These are phyloP conservation scores for Quercus engelmannii DNA, from an alignment of 306 rosid genomes.

Conservation along the genomic window DNA sequence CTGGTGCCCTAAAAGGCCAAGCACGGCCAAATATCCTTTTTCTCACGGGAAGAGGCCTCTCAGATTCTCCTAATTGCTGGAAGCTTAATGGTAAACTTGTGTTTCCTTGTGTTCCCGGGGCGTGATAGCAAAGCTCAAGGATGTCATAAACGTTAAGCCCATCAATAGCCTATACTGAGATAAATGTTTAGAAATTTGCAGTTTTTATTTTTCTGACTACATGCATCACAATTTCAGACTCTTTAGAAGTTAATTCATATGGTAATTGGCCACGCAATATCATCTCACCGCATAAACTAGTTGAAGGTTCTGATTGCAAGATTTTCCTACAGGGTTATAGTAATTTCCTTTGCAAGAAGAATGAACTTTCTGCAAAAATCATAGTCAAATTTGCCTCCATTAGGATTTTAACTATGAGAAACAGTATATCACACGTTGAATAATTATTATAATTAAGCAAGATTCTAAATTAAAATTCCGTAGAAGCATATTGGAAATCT, in stretches of 20 bases:
- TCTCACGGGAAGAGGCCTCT: conserved; percentile 54
- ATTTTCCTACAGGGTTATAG: background rate
- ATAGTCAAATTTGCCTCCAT: background rate
- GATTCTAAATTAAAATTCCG: too few relatives aligned
- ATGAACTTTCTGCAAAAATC: conserved; percentile 31
- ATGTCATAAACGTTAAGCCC: conserved; percentile 59
- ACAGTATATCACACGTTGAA: background rate
- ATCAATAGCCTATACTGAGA: conserved; percentile 34
- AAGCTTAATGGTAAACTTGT: conserved; percentile 56
- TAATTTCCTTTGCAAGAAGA: conserved; percentile 45
- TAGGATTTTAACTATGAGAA: background rate
- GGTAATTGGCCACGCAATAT: too few relatives aligned
- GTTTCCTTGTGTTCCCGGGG: conserved; percentile 10
- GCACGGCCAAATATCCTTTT: conserved; percentile 76
- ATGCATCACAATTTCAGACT: background rate
- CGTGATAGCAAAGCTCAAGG: conserved; percentile 69
- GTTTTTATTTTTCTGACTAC: too few relatives aligned
- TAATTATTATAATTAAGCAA: background rate
- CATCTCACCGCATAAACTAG: conserved; percentile 36
- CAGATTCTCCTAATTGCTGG: conserved; percentile 48
- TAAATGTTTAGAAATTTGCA: background rate
- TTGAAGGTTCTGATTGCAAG: conserved; percentile 20
- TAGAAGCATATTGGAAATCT: too few relatives aligned
- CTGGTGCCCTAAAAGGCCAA: conserved; percentile 69
- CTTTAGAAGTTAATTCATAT: background rate